Percentiles rank a stretch among this genome's conserved stretches.
Evolutionary conservation across 345 rosid genomes (phyloP).

Genomic region (Turnera subulata): DNA sequence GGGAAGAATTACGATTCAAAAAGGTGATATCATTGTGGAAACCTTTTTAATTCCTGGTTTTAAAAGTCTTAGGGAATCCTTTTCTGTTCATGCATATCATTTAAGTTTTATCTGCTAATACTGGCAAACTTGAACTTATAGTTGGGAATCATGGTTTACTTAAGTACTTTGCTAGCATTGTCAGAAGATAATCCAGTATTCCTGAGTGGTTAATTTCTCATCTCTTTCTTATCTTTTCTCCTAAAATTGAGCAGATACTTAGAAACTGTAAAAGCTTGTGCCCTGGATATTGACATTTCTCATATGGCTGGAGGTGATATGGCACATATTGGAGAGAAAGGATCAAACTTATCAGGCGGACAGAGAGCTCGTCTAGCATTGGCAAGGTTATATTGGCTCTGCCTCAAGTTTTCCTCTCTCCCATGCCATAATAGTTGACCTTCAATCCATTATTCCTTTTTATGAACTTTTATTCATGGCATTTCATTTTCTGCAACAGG

Average conservation of each 20-base stretch:
- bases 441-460: conserved; percentile 6
- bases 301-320: conserved; percentile 77
- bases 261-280: conserved; percentile 61
- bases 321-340: conserved; percentile 84
- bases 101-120: background rate
- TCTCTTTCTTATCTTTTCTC: background rate
- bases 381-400: conserved; percentile 55
- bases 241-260: conserved; percentile 44
- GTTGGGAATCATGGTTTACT: background rate
- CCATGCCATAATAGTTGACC: conserved; percentile 6
- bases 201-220: background rate
- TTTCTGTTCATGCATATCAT: background rate
- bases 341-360: conserved; percentile 91
- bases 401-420: conserved; percentile 10
- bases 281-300: conserved; percentile 77
- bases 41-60: background rate
- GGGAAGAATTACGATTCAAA: conserved; percentile 56
- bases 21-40: conserved; percentile 40
- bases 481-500: conserved; percentile 30
- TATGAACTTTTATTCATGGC: background rate
- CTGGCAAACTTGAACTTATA: background rate
- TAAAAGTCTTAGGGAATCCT: background rate
- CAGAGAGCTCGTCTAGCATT: conserved; percentile 94
- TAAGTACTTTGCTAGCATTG: background rate
- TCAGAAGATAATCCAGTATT: background rate